phyloP scores from a whole-genome alignment of 2,329 filamentous ascomycete species.

The Fusarium sulawesiense region DNA sequence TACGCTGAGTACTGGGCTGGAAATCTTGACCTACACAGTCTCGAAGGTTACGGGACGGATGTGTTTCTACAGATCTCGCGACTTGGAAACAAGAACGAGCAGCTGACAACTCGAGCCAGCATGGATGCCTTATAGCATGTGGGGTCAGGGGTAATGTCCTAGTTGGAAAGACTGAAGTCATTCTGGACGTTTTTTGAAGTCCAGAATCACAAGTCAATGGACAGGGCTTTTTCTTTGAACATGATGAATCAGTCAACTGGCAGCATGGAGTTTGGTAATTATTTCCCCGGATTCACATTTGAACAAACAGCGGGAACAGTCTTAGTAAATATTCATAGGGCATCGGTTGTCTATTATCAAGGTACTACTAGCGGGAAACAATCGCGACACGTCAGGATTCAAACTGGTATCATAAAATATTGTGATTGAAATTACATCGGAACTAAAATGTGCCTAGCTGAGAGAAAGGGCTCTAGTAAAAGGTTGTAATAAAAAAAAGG shows the following conservation, averaged over 20 bases:
- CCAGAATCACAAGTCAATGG: slow-evolving; percentile 10
- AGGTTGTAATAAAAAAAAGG: slow-evolving; percentile 52
- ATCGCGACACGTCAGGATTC: slow-evolving; percentile 35
- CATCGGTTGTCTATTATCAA: not conserved
- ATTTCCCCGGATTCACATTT: slow-evolving; percentile 5
- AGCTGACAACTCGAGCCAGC: slow-evolving; percentile 80
- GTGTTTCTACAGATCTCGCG: slow-evolving; percentile 96
- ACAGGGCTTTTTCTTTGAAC: slow-evolving; percentile 8
- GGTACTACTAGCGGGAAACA: slow-evolving; percentile 8
- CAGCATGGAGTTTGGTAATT: slow-evolving; percentile 44
- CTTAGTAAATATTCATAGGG: slow-evolving; percentile 1
- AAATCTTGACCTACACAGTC: slow-evolving; percentile 86
- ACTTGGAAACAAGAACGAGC: slow-evolving; percentile 97
- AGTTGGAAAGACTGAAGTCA: slow-evolving; percentile 12
- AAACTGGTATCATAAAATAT: slow-evolving; percentile 60
- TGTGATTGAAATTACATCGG: slow-evolving; percentile 60
- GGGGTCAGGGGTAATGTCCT: slow-evolving; percentile 12
- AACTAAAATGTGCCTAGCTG: slow-evolving; percentile 56
- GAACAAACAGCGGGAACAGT: slow-evolving; percentile 8
- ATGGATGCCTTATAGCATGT: slow-evolving; percentile 76
- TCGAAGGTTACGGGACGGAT: slow-evolving; percentile 96
- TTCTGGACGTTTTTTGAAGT: not conserved
- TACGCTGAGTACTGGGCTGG: slow-evolving; percentile 99
- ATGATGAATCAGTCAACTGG: slow-evolving; percentile 13
- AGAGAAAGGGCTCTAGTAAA: slow-evolving; percentile 50